phyloP scores from a whole-genome alignment of 2,329 filamentous ascomycete genomes.

The Orbilia oligospora region DNA sequence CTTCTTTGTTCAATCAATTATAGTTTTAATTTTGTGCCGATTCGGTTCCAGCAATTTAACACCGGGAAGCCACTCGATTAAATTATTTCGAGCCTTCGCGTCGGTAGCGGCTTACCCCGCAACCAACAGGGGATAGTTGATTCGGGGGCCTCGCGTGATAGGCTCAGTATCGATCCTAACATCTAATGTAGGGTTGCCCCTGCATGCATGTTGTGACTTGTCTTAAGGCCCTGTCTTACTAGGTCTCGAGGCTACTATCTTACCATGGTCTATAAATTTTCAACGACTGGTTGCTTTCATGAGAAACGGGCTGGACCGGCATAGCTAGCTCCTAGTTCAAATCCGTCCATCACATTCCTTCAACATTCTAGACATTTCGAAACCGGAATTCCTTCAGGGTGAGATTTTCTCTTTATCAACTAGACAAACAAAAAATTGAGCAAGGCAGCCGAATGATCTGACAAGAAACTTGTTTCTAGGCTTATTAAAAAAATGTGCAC shows the following conservation, averaged over 20 bases:
- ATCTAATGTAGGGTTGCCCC: slow-evolving; percentile 6
- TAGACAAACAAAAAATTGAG: no score
- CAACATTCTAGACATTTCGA: slow-evolving; percentile 37
- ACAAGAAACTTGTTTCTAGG: background rate
- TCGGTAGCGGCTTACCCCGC: slow-evolving; percentile 8
- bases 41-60: background rate
- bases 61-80: background rate
- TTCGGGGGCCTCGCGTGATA: slow-evolving; percentile 7
- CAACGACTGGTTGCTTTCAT: background rate
- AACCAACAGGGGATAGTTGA: background rate
- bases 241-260: no score
- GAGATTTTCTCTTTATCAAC: background rate
- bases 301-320: background rate
- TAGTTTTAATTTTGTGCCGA: no score
- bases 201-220: slow-evolving; percentile 6
- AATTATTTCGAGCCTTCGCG: slow-evolving; percentile 5
- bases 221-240: background rate
- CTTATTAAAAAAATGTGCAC: background rate
- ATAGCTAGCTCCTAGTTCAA: slow-evolving; percentile 1
- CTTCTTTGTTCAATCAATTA: background rate
- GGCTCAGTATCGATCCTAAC: slow-evolving; percentile 4
- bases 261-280: background rate
- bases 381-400: slow-evolving; percentile 32
- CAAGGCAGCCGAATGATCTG: background rate
- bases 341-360: slow-evolving; percentile 21